Base-by-base conservation (phyloP, 2,329 filamentous ascomycete species). In the Alternaria sp. region DNA sequence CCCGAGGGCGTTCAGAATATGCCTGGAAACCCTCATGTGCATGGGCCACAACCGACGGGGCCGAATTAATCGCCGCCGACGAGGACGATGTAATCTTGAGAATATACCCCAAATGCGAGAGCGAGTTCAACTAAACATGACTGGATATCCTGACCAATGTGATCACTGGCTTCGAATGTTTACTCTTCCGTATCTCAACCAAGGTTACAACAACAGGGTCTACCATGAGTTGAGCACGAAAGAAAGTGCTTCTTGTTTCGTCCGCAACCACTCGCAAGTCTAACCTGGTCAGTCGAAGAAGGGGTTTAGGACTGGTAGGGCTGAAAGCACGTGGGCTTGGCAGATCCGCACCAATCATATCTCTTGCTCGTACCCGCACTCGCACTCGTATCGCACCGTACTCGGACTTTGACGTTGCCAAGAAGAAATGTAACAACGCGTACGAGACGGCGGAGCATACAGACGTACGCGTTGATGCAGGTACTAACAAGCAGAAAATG, bases 1-100 rank as follows among this genome's bases (percentile, higher is more conserved):
- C 58, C 67, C 6, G 70, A 74, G 23, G 68, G 61, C 25, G 50
- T 66, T 19, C 66, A 68, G 4, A 66, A 61, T 47, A 56, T 62
- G 50, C 55, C 45, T 45, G 60, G 56, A 32, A 46, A 62, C 17
- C 49, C 56, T n/a, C 56, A 62, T 50, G 21, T 62, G n/a, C 59
- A 62, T 43, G 59, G 59, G 15, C 54, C 54, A 8, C 59, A 58
- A 19, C 47, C 59, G 36, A 47, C 59, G 40, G 47, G 59, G 46
- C 54, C 59, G 26, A 62, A 58, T 19, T 62, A 43, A 61, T 15
- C 21, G 36, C 44, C 19, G 30, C n/a, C 11, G 50, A 40, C 32
- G 28, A 45, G 28, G 19, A 23, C 40, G 30, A 57, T 36, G 45
- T 15, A 46, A 26, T 23, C 8, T 12, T 23, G 17, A 40, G n/a